Evolutionary conservation across 148 eudicot genomes (phyloP), one percentile per base, ranked within the genome.

Genomic region (Oxyria digyna): DNA sequence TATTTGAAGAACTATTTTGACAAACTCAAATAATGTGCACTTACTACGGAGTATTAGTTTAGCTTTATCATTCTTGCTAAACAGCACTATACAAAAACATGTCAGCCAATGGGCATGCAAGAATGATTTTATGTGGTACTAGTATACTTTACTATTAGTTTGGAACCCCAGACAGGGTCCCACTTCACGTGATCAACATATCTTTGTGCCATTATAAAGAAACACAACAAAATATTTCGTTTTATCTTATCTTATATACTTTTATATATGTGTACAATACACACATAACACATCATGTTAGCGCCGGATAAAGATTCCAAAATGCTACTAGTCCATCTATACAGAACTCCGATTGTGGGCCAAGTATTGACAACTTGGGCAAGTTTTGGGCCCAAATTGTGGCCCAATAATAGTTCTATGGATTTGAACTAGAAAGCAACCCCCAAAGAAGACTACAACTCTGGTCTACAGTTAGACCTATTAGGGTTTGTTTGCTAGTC

Each of bases 161-260:
- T 59, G 20, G 17, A 31, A 59, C 65, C 54, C 65, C 65, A 59
- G 65, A 59, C 65, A 29, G 65, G 65, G 65, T 31, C 65, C 65
- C 65, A 59, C n/a, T 59, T 59, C 65, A 59, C 65, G 65, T 59
- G 65, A 59, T 59, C 65, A 1, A 32, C 63, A 27, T 55, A 55
- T 55, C 65, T 27, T 59, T 59, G 15, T 59, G 65, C 38, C 65
- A 59, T 59, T 59, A 29, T 59, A 59, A 59, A 29, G 65, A 59
- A 59, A 27, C 31, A 59, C 65, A 59, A 59, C 18, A 17, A 59
- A 59, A 59, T 59, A 59, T 29, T 13, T 59, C 18, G 14, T 59
- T 14, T 59, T 59, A 59, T 59, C 65, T 59, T 57, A 57, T 57
- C 65, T 59, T 59, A 59, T n/a, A n/a, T n/a, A n/a, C n/a, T n/a